Conservation (phyloP, 140 eudicot species). For the Cichorium intybus region DNA sequence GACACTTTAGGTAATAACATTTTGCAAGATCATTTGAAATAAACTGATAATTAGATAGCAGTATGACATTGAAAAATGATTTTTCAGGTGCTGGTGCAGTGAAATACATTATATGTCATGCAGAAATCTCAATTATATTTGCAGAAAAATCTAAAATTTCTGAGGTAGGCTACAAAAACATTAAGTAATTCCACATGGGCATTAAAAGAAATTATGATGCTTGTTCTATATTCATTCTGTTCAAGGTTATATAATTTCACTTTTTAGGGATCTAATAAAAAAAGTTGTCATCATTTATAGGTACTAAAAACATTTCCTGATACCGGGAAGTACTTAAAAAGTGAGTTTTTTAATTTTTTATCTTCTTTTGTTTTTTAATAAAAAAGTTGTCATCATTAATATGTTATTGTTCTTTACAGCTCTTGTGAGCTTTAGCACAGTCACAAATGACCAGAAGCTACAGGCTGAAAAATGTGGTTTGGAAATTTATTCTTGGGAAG, state of each 20-base stretch:
- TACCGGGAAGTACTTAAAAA: conserved; percentile 59
- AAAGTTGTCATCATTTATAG: conserved; percentile 29
- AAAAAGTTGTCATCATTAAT: background rate
- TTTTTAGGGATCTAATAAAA: background rate
- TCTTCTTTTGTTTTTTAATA: background rate
- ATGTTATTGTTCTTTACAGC: conserved; percentile 33
- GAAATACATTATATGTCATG: conserved; percentile 80
- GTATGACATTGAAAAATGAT: background rate
- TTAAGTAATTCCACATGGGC: background rate
- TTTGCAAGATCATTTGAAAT: background rate
- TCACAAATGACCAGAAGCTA: conserved; percentile 51
- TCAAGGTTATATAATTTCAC: background rate
- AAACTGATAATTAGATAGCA: background rate
- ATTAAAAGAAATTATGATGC: background rate
- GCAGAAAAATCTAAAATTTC: conserved; percentile 72
- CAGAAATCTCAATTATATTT: conserved; percentile 69
- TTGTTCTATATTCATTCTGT: background rate
- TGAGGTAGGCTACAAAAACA: conserved; percentile 43
- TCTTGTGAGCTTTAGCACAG: conserved; percentile 88
- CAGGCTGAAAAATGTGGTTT: conserved; percentile 52
- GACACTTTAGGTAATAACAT: conserved; percentile 69
- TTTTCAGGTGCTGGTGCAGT: conserved; percentile 88
- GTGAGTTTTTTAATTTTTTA: conserved; percentile 53
- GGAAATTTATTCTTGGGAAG: conserved; percentile 74
- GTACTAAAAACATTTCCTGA: conserved; percentile 72